Base-by-base conservation (phyloP, 371 early-diverging fungal species). In the Choanephora cucurbitarum region DNA sequence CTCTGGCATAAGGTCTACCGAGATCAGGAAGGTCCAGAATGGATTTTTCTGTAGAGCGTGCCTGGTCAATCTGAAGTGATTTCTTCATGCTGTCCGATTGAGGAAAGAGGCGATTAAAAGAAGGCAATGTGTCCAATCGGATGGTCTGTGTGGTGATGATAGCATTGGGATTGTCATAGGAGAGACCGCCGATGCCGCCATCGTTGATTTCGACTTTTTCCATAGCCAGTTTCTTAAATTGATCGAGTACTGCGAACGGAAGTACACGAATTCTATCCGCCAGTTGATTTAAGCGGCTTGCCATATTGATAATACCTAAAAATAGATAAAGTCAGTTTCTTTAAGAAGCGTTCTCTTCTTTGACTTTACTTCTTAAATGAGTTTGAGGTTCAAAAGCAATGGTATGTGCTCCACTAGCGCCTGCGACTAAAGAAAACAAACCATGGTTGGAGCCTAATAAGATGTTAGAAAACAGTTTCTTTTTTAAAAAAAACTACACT, bases 331-430 rank as follows among this genome's bases (percentile, higher is more conserved):
- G 47, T 47, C 13, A 47, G 21, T n/a, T 3, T 50, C 10, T 23
- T 39, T 34, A 17, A 5, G 32, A n/a, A n/a, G n/a, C n/a, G n/a
- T n/a, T 17, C 21, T 15, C 18, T 44, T n/a, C 17, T 44, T 49
- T 19, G 37, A 18, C 52, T 57, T 50, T 62, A 75, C 75, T 72
- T 50, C 72, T 57, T 28, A 77, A 58, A 44, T 73, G 66, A 6
- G 72, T 77, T 58, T 77, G 77, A 15, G 77, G 77, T 51, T 77
- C 77, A 62, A 77, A 73, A 15, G 77, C 72, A 54, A 77, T 66
- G 13, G 69, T 58, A 28, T 77, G 70, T 24, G 77, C 77, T 31
- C 77, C 77, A 49, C 74, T 74, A 11, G 68, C 70, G 28, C 72
- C 67, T 22, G 77, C 72, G 15, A 77, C 75, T 66, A 77, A 70